Evolutionary conservation across 176 grass and related monocot genomes (phyloP).

Genomic region (Phragmites australis): DNA sequence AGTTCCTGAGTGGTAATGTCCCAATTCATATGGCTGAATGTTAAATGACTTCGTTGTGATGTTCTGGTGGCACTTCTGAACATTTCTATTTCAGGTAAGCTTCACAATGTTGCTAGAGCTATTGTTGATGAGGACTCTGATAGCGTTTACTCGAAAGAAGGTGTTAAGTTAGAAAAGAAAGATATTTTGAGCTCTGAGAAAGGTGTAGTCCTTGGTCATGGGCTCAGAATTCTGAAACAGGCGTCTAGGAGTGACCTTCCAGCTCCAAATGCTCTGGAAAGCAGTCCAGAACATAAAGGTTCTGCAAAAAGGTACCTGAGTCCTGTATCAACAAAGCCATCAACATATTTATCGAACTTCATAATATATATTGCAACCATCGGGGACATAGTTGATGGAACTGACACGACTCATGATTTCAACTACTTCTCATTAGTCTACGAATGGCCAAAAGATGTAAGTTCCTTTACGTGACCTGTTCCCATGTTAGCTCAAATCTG

Average conservation of each 20-base stretch:
- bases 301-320: conserved; percentile 69
- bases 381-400: conserved; percentile 96
- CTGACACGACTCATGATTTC: conserved; percentile 99
- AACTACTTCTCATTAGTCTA: conserved; percentile 97
- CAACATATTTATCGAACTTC: conserved; percentile 92
- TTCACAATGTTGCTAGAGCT: conserved; percentile 98
- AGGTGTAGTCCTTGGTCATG: conserved; percentile 74
- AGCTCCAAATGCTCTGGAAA: conserved; percentile 49
- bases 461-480: conserved; percentile 24
- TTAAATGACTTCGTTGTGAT: conserved; percentile 37
- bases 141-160: conserved; percentile 54
- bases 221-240: conserved; percentile 69
- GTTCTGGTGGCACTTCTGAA: conserved; percentile 31
- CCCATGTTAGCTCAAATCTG: conserved; percentile 28
- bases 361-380: conserved; percentile 96
- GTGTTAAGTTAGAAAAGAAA: conserved; percentile 56
- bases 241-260: conserved; percentile 42
- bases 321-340: conserved; percentile 71
- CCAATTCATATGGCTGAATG: conserved; percentile 36
- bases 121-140: conserved; percentile 84
- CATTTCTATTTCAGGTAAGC: conserved; percentile 68
- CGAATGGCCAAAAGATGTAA: conserved; percentile 98
- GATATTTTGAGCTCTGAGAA: conserved; percentile 64
- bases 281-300: conserved; percentile 65
- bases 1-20: conserved; percentile 86